Conservation (phyloP, 345 rosid species). For the Brassica rapa region DNA sequence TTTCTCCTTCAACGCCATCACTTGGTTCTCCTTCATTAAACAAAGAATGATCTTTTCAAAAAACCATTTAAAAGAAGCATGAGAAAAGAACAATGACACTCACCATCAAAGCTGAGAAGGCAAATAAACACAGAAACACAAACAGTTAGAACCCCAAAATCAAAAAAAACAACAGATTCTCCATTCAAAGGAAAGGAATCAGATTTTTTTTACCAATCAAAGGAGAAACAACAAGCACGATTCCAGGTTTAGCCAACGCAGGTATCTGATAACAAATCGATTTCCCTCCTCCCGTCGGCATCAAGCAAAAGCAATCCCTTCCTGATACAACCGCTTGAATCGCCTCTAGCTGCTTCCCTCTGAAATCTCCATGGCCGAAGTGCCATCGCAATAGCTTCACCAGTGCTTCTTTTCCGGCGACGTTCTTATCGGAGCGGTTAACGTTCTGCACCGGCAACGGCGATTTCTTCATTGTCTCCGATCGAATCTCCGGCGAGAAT, state of each 20-base stretch:
- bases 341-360: slow-evolving; percentile 89
- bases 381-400: slow-evolving; percentile 95
- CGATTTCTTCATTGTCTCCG: slow-evolving; percentile 63
- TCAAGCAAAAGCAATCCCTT: slow-evolving; percentile 91
- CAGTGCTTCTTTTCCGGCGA: slow-evolving; percentile 58
- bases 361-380: slow-evolving; percentile 80
- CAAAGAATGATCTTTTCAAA: slow-evolving; percentile 4
- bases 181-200: neutral
- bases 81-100: slow-evolving; percentile 28
- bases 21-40: slow-evolving; percentile 80
- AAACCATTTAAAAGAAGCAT: neutral
- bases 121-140: slow-evolving; percentile 22
- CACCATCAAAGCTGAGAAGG: slow-evolving; percentile 85
- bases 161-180: slow-evolving; percentile 1
- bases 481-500: neutral
- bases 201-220: slow-evolving; percentile 61
- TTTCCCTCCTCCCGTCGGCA: slow-evolving; percentile 99
- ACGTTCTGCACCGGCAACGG: slow-evolving; percentile 62
- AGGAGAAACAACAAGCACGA: slow-evolving; percentile 93
- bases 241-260: slow-evolving; percentile 81
- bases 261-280: slow-evolving; percentile 97
- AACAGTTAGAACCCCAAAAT: slow-evolving; percentile 12
- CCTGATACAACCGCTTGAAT: slow-evolving; percentile 83
- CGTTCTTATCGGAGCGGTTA: slow-evolving; percentile 41
- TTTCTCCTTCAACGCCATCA: slow-evolving; percentile 79